Conservation (phyloP, 108 stramenopile genomes). For the Fragilariopsis cylindrus region DNA sequence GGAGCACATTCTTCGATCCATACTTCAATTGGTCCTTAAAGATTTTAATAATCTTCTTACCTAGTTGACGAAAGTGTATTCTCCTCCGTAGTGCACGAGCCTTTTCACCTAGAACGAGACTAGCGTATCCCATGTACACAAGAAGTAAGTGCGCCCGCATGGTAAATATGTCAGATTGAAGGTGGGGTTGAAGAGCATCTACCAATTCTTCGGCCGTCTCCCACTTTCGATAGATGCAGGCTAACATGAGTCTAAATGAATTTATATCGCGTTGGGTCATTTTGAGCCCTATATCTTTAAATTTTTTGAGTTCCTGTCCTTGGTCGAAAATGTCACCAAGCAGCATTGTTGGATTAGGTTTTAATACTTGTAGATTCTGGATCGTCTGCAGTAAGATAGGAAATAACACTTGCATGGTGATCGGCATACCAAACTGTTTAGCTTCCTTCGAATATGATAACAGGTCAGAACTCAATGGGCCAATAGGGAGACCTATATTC, state of each 20-base stretch:
- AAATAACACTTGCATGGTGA: slow-evolving; percentile 17
- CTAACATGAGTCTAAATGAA: slow-evolving; percentile 31
- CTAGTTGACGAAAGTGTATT: slow-evolving; percentile 12
- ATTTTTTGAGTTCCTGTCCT: slow-evolving; percentile 11
- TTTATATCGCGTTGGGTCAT: slow-evolving; percentile 39
- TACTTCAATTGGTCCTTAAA: slow-evolving; percentile 18
- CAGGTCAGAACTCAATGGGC: slow-evolving; percentile 28
- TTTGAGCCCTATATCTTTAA: slow-evolving; percentile 21
- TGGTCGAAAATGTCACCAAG: slow-evolving; percentile 26
- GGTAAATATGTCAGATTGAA: slow-evolving; percentile 11
- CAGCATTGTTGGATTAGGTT: slow-evolving; percentile 23
- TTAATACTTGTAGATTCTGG: slow-evolving; percentile 21
- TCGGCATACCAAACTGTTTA: slow-evolving; percentile 20
- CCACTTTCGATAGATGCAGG: slow-evolving; percentile 26
- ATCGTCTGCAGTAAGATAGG: slow-evolving; percentile 30
- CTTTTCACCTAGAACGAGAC: slow-evolving; percentile 4
- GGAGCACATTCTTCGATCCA: slow-evolving; percentile 32
- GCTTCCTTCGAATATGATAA: slow-evolving; percentile 22
- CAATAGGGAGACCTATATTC: slow-evolving; percentile 36
- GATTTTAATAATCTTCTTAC: slow-evolving; percentile 24
- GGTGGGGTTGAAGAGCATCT: slow-evolving; percentile 16
- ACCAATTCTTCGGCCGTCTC: slow-evolving; percentile 19
- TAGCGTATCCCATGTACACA: slow-evolving; percentile 19
- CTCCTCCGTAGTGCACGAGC: neutral
- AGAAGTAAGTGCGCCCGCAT: slow-evolving; percentile 18